Evolutionary conservation across 108 stramenopile genomes (phyloP).

Genomic region (Discostella pseudostelligera): DNA sequence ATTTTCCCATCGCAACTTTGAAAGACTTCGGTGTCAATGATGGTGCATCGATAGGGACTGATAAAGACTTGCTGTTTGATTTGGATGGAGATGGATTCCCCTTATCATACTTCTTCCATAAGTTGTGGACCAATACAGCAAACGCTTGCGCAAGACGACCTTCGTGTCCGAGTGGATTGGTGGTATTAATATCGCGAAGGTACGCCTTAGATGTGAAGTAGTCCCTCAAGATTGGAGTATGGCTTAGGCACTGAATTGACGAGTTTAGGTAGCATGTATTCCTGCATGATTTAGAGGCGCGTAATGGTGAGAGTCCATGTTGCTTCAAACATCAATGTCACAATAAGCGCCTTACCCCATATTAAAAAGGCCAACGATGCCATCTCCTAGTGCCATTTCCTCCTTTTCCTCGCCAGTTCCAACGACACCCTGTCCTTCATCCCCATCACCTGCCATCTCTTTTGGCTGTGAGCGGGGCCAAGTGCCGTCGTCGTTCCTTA

Average conservation of each 20-base stretch:
- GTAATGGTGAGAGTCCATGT: not conserved
- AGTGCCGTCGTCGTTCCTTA: constrained; percentile 69
- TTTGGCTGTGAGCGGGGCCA: constrained; percentile 63
- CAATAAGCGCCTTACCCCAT: constrained; percentile 64
- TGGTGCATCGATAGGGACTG: constrained; percentile 70
- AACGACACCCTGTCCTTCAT: constrained; percentile 1
- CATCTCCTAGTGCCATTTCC: constrained; percentile 64
- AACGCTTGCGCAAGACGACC: constrained; percentile 93
- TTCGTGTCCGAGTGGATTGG: constrained; percentile 92
- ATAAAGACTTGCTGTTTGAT: constrained; percentile 59
- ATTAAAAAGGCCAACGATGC: constrained; percentile 84
- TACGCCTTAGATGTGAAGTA: constrained; percentile 91
- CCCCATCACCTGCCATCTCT: not conserved
- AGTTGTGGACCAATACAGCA: constrained; percentile 82
- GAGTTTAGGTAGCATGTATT: constrained; percentile 98
- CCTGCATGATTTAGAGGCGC: constrained; percentile 19
- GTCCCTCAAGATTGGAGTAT: constrained; percentile 91
- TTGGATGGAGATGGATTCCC: constrained; percentile 34
- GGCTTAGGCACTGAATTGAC: constrained; percentile 92
- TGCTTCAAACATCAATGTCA: not conserved
- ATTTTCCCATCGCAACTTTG: constrained; percentile 88
- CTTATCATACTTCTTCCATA: constrained; percentile 74
- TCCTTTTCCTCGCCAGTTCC: constrained; percentile 21
- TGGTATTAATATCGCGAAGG: constrained; percentile 89
- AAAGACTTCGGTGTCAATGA: constrained; percentile 89